Percentiles rank a stretch among this genome's conserved stretches.
Evolutionary conservation across 768 basidiomycete genomes (phyloP).

Genomic region (Pulveroboletus sp.): DNA sequence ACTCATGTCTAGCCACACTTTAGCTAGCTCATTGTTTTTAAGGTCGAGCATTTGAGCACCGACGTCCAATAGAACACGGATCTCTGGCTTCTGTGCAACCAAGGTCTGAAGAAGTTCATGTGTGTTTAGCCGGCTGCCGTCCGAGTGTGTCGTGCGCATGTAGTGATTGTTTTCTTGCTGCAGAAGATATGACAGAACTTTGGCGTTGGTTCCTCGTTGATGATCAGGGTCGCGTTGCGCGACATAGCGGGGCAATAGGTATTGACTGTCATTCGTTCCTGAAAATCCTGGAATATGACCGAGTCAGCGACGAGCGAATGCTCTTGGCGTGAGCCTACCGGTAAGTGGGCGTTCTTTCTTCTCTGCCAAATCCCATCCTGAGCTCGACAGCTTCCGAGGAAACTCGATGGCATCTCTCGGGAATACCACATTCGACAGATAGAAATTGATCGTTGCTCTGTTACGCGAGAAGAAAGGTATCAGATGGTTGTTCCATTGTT

Average conservation of each 20-base stretch:
- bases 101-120: slow-evolving; percentile 29
- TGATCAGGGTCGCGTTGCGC: slow-evolving; percentile 17
- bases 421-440: too few species aligned
- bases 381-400: too few species aligned
- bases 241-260: slow-evolving; percentile 29
- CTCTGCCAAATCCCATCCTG: too few species aligned
- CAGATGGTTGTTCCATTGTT: too few species aligned
- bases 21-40: slow-evolving; percentile 38
- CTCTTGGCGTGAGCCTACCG: too few species aligned
- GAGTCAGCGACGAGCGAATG: too few species aligned
- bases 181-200: slow-evolving; percentile 20
- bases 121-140: slow-evolving; percentile 10
- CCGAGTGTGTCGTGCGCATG: background rate
- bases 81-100: slow-evolving; percentile 28
- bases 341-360: too few species aligned
- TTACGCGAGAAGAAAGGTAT: too few species aligned
- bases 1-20: slow-evolving; percentile 35
- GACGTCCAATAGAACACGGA: slow-evolving; percentile 48
- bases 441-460: too few species aligned
- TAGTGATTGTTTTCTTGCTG: slow-evolving; percentile 23
- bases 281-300: slow-evolving; percentile 18
- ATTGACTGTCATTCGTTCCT: slow-evolving; percentile 27
- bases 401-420: too few species aligned
- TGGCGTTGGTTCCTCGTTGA: slow-evolving; percentile 15
- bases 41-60: slow-evolving; percentile 54